These are phyloP conservation scores for Clonostachys rosea DNA, from an alignment of 2,329 filamentous ascomycete genomes.

Conservation along the genomic window DNA sequence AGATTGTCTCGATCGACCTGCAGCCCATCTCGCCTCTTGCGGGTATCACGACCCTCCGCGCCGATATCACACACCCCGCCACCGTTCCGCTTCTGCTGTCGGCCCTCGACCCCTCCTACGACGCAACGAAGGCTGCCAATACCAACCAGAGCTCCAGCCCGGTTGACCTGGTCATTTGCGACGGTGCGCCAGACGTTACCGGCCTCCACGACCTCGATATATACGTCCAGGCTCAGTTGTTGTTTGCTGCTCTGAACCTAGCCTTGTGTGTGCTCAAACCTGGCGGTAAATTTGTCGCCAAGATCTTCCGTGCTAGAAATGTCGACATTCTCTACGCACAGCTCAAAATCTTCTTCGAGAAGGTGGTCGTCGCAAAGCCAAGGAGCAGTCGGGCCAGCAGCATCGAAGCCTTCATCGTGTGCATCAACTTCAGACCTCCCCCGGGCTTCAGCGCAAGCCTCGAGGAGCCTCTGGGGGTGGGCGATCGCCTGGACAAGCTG, in stretches of 20 bases:
- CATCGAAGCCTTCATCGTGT: conserved; percentile 95
- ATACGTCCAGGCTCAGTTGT: conserved; percentile 92
- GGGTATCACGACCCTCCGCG: conserved; percentile 86
- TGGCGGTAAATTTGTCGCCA: conserved; percentile 94
- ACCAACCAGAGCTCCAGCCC: conserved; percentile 60
- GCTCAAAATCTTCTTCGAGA: conserved; percentile 81
- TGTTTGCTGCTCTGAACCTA: conserved; percentile 90
- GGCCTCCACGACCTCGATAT: conserved; percentile 97
- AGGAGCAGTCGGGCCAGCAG: conserved; percentile 92
- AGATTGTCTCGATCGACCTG: conserved; percentile 92
- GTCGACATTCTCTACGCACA: conserved; percentile 96
- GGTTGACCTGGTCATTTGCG: conserved; percentile 90
- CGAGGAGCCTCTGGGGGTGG: conserved; percentile 68
- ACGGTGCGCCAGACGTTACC: conserved; percentile 94
- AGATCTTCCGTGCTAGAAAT: conserved; percentile 92
- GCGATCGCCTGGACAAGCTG: conserved; percentile 47
- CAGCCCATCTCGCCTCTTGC: conserved; percentile 94
- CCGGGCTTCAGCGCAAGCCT: conserved; percentile 70
- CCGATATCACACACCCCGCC: conserved; percentile 95
- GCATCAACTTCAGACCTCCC: conserved; percentile 81
- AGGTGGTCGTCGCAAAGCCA: conserved; percentile 89
- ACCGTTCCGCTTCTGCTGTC: conserved; percentile 86
- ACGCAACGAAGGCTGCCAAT: conserved; percentile 27
- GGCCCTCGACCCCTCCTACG: conserved; percentile 72
- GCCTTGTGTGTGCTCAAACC: conserved; percentile 88